A percentile compares a stretch with the other conserved stretches of the same genome.
These are phyloP conservation scores for Penicillium oxalicum DNA, from an alignment of 2,329 filamentous ascomycete species.

Conservation along the genomic window DNA sequence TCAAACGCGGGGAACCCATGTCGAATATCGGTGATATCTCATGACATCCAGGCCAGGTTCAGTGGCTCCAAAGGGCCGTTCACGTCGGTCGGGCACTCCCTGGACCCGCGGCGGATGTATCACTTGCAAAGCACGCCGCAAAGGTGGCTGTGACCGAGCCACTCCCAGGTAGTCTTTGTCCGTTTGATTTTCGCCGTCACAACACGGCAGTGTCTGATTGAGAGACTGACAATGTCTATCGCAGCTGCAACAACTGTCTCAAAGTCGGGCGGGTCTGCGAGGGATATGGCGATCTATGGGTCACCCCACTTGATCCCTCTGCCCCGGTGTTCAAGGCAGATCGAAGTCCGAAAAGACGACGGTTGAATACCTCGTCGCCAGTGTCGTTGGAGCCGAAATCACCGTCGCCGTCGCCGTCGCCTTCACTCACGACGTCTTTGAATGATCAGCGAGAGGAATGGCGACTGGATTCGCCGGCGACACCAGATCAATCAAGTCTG, in stretches of 20 bases:
- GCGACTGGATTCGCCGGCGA: slow-evolving; percentile 6
- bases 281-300: slow-evolving; percentile 36
- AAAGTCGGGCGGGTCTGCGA: slow-evolving; percentile 33
- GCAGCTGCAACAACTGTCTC: slow-evolving; percentile 26
- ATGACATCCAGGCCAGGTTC: slow-evolving; percentile 2
- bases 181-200: not conserved
- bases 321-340: slow-evolving; percentile 25
- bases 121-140: slow-evolving; percentile 36
- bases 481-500: slow-evolving; percentile 3
- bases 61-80: slow-evolving; percentile 19
- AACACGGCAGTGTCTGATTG: not conserved
- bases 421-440: slow-evolving; percentile 10
- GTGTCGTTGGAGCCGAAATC: not conserved
- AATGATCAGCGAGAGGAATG: slow-evolving; percentile 9
- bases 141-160: slow-evolving; percentile 33
- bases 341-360: slow-evolving; percentile 17
- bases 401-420: slow-evolving; percentile 11
- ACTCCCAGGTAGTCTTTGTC: slow-evolving; percentile 27
- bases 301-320: slow-evolving; percentile 29
- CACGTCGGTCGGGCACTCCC: slow-evolving; percentile 23
- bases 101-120: slow-evolving; percentile 38
- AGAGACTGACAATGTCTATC: not conserved
- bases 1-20: slow-evolving; percentile 15
- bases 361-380: slow-evolving; percentile 15
- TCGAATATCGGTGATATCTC: not conserved